Base-by-base conservation (phyloP, 805 yeast genomes). In the Nakazawaea holstii region DNA sequence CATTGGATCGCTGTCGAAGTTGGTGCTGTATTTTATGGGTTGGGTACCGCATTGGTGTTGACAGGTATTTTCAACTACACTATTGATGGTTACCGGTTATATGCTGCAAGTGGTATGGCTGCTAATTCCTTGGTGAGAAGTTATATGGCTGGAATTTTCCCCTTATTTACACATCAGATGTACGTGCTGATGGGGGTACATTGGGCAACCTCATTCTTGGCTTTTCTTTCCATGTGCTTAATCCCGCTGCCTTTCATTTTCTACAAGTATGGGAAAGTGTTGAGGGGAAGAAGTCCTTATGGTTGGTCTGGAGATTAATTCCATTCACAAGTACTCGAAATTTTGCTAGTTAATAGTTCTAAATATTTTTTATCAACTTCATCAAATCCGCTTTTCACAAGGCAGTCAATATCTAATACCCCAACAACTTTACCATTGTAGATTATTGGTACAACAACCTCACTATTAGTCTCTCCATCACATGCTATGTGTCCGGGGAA, bases 401-500 rank as follows among this genome's bases (percentile, higher is more conserved):
- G 62, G 61, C 95, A 87, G 62, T 92, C 99, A 35, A 92, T 74
- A 60, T 94, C 98, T 44, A 92, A 70, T 5, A 92, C 97, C 6
- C 94, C 98, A 1, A 81, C 66, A 8, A 41, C 44, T 13, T 57
- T 57, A 2, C 73, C 76, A 2, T 66, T 58, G 10, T 64, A 58
- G 2, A 64, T 32, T 6, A 91, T 77, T 0, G 98, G 98, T 1
- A 92, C 91, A 17, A 94, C 98, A 29, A 92, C 86, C 60, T 92
- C 99, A 62, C 96, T 86, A 53, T 84, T 76, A 0, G 98, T 92
- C 49, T 83, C 96, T 0, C 96, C 96, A 66, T 94, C 99, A 67
- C 99, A 92, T 0, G 98, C 98, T 53, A 92, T 94, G 61, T 92
- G 98, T 1, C 95, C 95, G 0, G 96, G 95, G 57, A 80, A 89